These are phyloP conservation scores for Capronia coronata DNA, from an alignment of 2,329 filamentous ascomycete species.

Conservation along the genomic window DNA sequence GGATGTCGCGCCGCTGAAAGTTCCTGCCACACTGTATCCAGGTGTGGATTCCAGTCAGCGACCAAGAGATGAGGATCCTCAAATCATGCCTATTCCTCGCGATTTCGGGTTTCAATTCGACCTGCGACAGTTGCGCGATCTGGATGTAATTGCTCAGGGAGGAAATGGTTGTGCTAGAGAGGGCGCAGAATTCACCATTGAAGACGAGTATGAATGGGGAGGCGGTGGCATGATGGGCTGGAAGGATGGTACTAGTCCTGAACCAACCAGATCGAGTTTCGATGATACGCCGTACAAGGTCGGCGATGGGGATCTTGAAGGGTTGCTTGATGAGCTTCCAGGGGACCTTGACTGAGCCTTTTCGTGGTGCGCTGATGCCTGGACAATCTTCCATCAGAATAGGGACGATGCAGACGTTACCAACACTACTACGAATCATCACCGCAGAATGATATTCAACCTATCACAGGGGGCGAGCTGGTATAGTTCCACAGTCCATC, in stretches of 20 bases:
- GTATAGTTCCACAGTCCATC: too few relatives aligned
- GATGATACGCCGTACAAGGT: constrained; percentile 8
- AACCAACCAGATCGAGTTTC: not conserved
- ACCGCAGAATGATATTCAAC: too few relatives aligned
- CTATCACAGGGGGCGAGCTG: too few relatives aligned
- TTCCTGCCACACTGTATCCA: constrained; percentile 18
- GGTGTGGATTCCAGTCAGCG: constrained; percentile 5
- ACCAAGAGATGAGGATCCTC: constrained; percentile 23
- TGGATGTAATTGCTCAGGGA: constrained; percentile 23
- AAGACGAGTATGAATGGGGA: constrained; percentile 24
- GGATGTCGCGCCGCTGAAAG: not conserved
- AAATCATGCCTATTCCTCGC: constrained; percentile 25
- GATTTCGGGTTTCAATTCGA: constrained; percentile 24
- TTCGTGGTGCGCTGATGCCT: not conserved
- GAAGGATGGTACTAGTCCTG: constrained; percentile 8
- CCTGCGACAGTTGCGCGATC: constrained; percentile 25
- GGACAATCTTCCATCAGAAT: too few relatives aligned
- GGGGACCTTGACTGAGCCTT: constrained; percentile 1
- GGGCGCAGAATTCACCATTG: constrained; percentile 23
- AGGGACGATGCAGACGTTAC: too few relatives aligned
- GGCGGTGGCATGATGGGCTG: constrained; percentile 25
- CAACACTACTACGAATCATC: too few relatives aligned
- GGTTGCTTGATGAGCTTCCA: constrained; percentile 21
- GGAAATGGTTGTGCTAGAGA: constrained; percentile 28
- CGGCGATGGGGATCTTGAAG: constrained; percentile 22